Evolutionary conservation across 2,329 filamentous ascomycete genomes (phyloP), one percentile per base, ranked within the genome.

Genomic region (Pyrenophora seminiperda): DNA sequence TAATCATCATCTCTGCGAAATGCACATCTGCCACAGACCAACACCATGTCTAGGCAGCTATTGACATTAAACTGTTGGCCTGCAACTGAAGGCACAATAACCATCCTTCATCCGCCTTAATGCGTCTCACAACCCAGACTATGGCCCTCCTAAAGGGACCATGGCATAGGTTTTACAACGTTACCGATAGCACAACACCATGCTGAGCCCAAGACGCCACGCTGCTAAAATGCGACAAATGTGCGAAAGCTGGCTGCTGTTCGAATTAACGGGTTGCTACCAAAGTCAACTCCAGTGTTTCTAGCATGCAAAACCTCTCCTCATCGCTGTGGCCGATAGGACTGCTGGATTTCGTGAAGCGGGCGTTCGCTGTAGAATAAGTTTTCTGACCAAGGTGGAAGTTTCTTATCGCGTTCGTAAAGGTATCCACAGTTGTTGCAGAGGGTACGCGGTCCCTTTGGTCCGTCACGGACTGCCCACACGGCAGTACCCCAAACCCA

Each of bases 381-480:
- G 53, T 86, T 83, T 67, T 85, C 85, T 3, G 85, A 85, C 86
- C 87, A 91, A 20, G 85, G 83, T 7, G 93, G 92, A 0, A 96
- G 80, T 58, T 87, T 86, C 74, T 90, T 88, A 73, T 95, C 90
- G 46, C 91, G 87, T 75, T 97, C 93, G 71, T 89, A 97, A 15
- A 93, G 76, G 62, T 92, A 87, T 48, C 91, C 93, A 71, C 93
- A 97, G 71, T 96, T 97, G 74, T 92, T 89, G 77, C 93, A 97
- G 3, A 97, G 83, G 22, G 90, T 88, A 75, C 90, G 88, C 57
- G 89, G 83, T 46, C 92, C 93, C 46, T 83, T 80, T 11, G 94
- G 94, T 18, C 94, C 94, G 75, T 97, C 92, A 63, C 94, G 82
- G 3, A 97, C 93, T 40, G 90, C 92, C 94, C 94, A 99, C 7